Conservation (phyloP, 176 grass and related monocot species). For the Cocos nucifera region DNA sequence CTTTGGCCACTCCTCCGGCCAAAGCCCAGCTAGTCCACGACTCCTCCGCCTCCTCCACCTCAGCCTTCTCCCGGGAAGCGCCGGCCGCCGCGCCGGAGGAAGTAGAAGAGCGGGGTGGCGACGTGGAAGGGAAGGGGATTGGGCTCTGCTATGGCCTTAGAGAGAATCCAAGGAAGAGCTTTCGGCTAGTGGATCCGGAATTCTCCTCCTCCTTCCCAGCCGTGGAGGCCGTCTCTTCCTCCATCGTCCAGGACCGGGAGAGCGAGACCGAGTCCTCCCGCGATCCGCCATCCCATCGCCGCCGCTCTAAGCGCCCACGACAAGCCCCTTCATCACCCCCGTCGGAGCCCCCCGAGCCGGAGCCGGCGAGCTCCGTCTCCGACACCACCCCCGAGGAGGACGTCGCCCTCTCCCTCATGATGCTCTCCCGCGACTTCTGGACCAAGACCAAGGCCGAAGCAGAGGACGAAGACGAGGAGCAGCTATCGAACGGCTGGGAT, state of each 20-base stretch:
- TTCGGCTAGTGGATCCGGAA: constrained; percentile 30
- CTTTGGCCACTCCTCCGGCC: constrained; percentile 15
- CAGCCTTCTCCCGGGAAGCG: constrained; percentile 1
- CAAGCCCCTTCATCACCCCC: background rate
- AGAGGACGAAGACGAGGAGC: constrained; percentile 15
- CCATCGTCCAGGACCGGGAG: constrained; percentile 33
- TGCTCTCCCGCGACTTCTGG: constrained; percentile 75
- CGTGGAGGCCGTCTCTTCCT: background rate
- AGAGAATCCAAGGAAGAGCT: constrained; percentile 51
- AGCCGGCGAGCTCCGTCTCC: constrained; percentile 60
- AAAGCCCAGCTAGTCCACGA: constrained; percentile 36
- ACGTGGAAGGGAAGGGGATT: background rate
- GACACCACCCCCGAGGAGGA: constrained; percentile 60
- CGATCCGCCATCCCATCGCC: background rate
- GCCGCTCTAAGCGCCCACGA: constrained; percentile 31
- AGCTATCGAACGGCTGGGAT: background rate
- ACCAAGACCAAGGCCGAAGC: constrained; percentile 17
- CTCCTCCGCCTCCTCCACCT: constrained; percentile 35
- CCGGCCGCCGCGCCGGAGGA: constrained; percentile 21
- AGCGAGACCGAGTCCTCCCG: constrained; percentile 62
- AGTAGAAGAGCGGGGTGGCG: constrained; percentile 10
- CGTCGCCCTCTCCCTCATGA: constrained; percentile 52
- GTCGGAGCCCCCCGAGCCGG: background rate
- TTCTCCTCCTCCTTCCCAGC: constrained; percentile 26
- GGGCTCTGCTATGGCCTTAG: constrained; percentile 31